Percentiles rank a stretch among this genome's conserved stretches.
These are phyloP conservation scores for Spiraea crenata DNA, from an alignment of 331 rosid species.

Conservation along the genomic window DNA sequence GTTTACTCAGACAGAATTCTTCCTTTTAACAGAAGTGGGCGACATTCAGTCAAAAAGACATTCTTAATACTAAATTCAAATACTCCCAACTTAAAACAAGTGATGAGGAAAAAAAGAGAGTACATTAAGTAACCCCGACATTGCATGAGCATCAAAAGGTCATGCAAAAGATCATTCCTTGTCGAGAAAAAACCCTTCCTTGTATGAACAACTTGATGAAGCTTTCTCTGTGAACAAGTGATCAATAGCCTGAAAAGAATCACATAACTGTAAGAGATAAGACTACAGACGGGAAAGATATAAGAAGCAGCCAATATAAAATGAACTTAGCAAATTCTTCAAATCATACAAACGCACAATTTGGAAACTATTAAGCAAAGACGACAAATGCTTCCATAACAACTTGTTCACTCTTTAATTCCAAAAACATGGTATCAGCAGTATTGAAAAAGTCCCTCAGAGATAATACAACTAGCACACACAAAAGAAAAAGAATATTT, in stretches of 20 bases:
- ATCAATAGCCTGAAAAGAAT: slow-evolving; percentile 45
- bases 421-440: background rate
- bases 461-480: slow-evolving; percentile 2
- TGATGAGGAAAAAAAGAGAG: slow-evolving; percentile 25
- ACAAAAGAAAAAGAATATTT: background rate
- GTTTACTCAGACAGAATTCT: background rate
- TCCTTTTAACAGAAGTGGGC: background rate
- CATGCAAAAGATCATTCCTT: slow-evolving; percentile 50
- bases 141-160: slow-evolving; percentile 57
- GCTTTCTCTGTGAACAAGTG: slow-evolving; percentile 27
- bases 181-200: slow-evolving; percentile 33
- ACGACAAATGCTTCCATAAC: background rate
- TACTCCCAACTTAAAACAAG: background rate
- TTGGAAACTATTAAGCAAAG: background rate
- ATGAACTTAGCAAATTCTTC: background rate
- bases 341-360: background rate
- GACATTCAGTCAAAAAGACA: background rate
- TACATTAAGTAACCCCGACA: slow-evolving; percentile 91
- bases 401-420: background rate
- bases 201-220: slow-evolving; percentile 31
- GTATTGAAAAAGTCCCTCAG: background rate
- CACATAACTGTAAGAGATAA: slow-evolving; percentile 29
- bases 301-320: background rate
- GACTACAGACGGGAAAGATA: slow-evolving; percentile 7
- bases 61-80: background rate